Conservation (phyloP, 202 grass and related monocot species). For the Setaria viridis region DNA sequence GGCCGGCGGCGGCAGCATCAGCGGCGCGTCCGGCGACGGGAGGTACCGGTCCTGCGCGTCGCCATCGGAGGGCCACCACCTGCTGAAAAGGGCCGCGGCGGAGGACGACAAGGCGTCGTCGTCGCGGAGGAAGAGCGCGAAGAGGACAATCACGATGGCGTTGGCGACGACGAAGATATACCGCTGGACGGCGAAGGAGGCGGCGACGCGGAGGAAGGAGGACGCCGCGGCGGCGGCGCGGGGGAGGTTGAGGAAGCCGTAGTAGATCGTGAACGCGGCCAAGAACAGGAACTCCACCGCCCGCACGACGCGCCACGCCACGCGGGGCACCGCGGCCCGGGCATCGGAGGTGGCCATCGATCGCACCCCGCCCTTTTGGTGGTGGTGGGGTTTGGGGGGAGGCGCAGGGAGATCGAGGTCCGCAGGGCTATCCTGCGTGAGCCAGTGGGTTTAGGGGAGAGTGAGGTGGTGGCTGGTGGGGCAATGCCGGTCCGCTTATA, state of each 20-base stretch:
- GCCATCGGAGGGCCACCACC: neutral
- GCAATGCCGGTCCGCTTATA: neutral
- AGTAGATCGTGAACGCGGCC: conserved; percentile 39
- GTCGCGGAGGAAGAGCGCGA: conserved; percentile 47
- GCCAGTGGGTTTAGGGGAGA: conserved; percentile 42
- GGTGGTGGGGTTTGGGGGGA: conserved; percentile 24
- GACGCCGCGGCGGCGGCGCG: conserved; percentile 42
- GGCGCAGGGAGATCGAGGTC: neutral
- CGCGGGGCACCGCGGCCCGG: conserved; percentile 29
- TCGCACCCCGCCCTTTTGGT: neutral
- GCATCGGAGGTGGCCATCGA: conserved; percentile 40
- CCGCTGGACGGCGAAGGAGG: conserved; percentile 41
- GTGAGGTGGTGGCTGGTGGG: neutral
- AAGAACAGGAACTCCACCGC: conserved; percentile 51
- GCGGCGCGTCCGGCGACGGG: conserved; percentile 19
- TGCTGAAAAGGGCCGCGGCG: no score
- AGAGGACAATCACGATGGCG: conserved; percentile 66
- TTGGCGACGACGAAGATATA: conserved; percentile 57
- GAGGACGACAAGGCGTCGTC: neutral
- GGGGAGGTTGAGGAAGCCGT: conserved; percentile 31
- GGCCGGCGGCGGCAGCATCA: neutral
- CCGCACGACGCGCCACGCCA: conserved; percentile 52
- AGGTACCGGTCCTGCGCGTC: conserved; percentile 35
- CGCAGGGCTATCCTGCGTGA: neutral
- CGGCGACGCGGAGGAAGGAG: conserved; percentile 47